A percentile compares a stretch with the other conserved stretches of the same genome.
phyloP scores from a whole-genome alignment of 148 eudicot species.

The Heliamphora exappendiculata region DNA sequence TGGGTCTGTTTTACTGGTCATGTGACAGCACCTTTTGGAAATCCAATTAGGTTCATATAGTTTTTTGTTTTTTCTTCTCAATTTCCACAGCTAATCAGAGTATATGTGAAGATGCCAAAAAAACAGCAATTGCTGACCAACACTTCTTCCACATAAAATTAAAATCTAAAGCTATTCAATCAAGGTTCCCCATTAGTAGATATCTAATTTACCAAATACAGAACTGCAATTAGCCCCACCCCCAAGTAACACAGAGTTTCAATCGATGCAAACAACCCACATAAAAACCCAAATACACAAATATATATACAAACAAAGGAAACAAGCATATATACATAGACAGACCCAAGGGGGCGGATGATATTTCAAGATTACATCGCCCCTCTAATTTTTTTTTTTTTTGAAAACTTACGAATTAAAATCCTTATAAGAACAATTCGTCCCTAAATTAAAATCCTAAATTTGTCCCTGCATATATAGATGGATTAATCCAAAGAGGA shows the following conservation, averaged over 20 bases:
- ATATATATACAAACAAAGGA: neutral
- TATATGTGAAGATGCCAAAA: too few relatives aligned
- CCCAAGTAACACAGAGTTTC: neutral
- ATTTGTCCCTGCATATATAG: too few relatives aligned
- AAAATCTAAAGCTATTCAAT: neutral
- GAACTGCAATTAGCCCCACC: neutral
- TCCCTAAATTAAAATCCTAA: too few relatives aligned
- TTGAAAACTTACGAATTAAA: too few relatives aligned
- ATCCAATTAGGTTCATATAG: too few relatives aligned
- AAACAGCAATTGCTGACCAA: too few relatives aligned
- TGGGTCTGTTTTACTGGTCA: neutral
- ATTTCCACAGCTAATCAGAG: too few relatives aligned
- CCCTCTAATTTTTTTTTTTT: too few relatives aligned
- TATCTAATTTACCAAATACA: neutral
- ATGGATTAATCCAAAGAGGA: neutral
- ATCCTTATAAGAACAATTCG: too few relatives aligned
- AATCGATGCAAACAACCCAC: neutral
- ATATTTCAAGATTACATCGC: too few relatives aligned
- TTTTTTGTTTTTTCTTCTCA: too few relatives aligned
- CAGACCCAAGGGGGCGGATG: too few relatives aligned
- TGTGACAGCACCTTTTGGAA: neutral
- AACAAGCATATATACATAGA: neutral
- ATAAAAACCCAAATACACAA: neutral
- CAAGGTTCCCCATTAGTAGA: neutral
- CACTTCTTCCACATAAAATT: neutral